Base-by-base conservation (phyloP, 2,329 filamentous ascomycete species). In the Xylariales sp. region DNA sequence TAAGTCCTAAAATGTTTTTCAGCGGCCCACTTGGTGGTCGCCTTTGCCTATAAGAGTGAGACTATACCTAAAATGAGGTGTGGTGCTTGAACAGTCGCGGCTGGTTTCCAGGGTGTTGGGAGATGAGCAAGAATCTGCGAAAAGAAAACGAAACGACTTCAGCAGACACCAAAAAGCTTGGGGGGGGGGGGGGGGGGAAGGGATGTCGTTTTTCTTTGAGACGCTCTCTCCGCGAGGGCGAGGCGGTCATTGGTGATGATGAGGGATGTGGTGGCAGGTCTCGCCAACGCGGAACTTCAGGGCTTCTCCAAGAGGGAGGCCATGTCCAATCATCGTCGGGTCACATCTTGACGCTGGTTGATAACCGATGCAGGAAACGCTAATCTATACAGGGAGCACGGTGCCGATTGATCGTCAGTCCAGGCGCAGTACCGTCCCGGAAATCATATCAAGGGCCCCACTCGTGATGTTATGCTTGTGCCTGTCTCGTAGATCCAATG, bases 1-100 rank as follows among this genome's bases (percentile, higher is more conserved):
- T 8, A 28, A 32, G 5, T 45, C 16, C 53, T 4, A 68, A 50
- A 58, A 34, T 67, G 36, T 49, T 43, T 68, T 70, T 70, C 68
- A 70, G 68, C 68, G 39, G 65, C 65, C 68, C 68, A 70, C 65
- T 67, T 62, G 52, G 34, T 32, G 50, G 39, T 62, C 10, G 49
- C 45, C 28, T 49, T 66, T 67, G 50, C 55, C 65, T 61, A 62
- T 69, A 43, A 34, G 53, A 46, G 50, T 45, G 49, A 58, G 45
- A 32, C 59, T 48, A 57, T 23, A 28, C 34, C 62, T 50, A 4
- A 50, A 50, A 65, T 28, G 30, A 32, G 57, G 59, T 46, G 43
- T 46, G 16, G 16, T 56, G 23, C 45, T 39, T 43, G 59, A 49
- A 62, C 41, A 39, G 12, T 43, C 43, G 52, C 52, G 34, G 53